Percentiles rank a stretch among this genome's conserved stretches.
Conservation (phyloP, 2,329 filamentous ascomycete genomes). For the Fusarium verrucosum region DNA sequence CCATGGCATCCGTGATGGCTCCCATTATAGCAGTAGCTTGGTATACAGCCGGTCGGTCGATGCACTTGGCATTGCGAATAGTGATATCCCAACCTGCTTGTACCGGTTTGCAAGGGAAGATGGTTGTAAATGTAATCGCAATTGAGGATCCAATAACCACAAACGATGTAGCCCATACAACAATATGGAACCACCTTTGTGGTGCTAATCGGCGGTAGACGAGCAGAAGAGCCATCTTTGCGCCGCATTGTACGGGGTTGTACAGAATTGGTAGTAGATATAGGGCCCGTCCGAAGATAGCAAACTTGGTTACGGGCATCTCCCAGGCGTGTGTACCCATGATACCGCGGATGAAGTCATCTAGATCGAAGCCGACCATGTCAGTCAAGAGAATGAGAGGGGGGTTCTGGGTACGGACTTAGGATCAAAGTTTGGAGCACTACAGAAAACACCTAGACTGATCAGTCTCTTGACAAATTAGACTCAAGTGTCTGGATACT, state of each 20-base stretch:
- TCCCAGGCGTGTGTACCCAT: slow-evolving; percentile 32
- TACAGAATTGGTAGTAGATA: slow-evolving; percentile 23
- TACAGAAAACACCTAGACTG: slow-evolving; percentile 11
- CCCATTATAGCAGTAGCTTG: slow-evolving; percentile 19
- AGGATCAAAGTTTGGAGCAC: slow-evolving; percentile 19
- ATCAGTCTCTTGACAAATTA: background rate
- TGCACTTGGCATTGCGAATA: slow-evolving; percentile 4
- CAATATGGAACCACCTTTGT: slow-evolving; percentile 9
- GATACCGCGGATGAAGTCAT: slow-evolving; percentile 14
- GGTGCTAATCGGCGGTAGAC: slow-evolving; percentile 15
- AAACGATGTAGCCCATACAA: slow-evolving; percentile 3
- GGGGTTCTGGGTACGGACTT: background rate
- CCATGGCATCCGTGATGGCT: slow-evolving; percentile 9
- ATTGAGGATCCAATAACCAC: slow-evolving; percentile 18
- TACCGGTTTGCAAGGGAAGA: slow-evolving; percentile 13
- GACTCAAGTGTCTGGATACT: background rate
- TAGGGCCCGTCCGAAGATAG: slow-evolving; percentile 1
- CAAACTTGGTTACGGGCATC: slow-evolving; percentile 22
- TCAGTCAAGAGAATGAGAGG: background rate
- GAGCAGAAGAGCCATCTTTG: slow-evolving; percentile 7
- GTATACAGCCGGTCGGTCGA: slow-evolving; percentile 12
- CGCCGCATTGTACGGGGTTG: slow-evolving; percentile 22
- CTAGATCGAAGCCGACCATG: background rate
- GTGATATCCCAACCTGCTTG: slow-evolving; percentile 17
- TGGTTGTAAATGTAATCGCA: slow-evolving; percentile 20